Conservation (phyloP, 305 asterid genomes). For the Rubia tinctorum region DNA sequence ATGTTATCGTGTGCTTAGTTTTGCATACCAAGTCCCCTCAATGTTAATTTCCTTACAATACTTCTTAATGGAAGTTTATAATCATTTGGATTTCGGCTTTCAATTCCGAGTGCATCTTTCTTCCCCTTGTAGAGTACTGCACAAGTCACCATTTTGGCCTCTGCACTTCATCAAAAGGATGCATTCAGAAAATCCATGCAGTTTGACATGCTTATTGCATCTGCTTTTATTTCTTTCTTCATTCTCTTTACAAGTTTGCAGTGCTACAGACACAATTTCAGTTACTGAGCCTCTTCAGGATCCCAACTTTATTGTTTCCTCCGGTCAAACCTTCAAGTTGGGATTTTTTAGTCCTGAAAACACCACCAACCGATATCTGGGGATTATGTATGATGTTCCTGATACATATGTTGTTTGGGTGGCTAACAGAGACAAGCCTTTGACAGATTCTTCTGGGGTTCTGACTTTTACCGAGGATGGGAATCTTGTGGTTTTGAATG, state of each 20-base stretch:
- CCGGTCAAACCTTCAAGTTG: constrained; percentile 28
- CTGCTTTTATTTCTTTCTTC: no score
- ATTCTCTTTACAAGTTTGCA: no score
- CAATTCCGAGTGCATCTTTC: not conserved
- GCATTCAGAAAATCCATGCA: not conserved
- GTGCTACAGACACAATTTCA: no score
- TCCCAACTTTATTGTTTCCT: constrained; percentile 29
- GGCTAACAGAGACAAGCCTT: constrained; percentile 43
- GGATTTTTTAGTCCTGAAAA: constrained; percentile 30
- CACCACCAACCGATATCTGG: constrained; percentile 29
- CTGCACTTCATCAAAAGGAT: not conserved
- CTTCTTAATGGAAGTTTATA: not conserved
- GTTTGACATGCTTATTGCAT: no score
- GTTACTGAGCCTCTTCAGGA: constrained; percentile 23
- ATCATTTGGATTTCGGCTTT: not conserved
- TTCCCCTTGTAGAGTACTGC: no score
- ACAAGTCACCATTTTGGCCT: not conserved
- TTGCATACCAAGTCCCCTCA: not conserved
- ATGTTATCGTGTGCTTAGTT: not conserved
- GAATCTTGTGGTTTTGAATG: constrained; percentile 40
- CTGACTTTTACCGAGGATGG: constrained; percentile 33
- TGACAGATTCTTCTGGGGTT: constrained; percentile 32
- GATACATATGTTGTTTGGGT: constrained; percentile 32
- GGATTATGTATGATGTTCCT: constrained; percentile 37
- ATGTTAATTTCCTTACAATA: not conserved